These are phyloP conservation scores for Ceriops tagal DNA, from an alignment of 345 rosid genomes.

Conservation along the genomic window DNA sequence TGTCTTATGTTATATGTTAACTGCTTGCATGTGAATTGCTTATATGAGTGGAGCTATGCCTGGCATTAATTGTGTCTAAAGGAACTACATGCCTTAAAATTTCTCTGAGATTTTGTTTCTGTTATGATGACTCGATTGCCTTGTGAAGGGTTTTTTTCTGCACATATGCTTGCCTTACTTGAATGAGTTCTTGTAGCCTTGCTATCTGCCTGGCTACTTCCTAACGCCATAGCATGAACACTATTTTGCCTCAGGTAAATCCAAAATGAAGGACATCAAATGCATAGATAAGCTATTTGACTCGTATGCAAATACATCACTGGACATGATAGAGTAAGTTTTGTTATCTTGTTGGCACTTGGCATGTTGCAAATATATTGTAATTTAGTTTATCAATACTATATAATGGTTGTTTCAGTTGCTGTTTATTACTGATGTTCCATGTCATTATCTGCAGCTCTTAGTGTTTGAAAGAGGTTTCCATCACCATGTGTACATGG, in stretches of 20 bases:
- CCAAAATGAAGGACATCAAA: slow-evolving; percentile 21
- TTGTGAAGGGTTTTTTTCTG: background rate
- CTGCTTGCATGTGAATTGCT: too few species aligned
- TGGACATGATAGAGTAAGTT: slow-evolving; percentile 49
- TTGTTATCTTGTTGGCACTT: background rate
- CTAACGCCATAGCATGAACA: background rate
- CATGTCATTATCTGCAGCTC: background rate
- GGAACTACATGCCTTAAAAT: too few species aligned
- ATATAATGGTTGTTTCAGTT: too few species aligned
- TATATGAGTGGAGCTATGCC: too few species aligned
- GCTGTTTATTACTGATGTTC: background rate
- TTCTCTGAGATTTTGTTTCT: background rate
- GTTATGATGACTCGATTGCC: background rate
- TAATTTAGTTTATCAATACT: background rate
- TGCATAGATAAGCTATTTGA: slow-evolving; percentile 32
- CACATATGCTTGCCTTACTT: background rate
- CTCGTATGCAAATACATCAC: slow-evolving; percentile 36
- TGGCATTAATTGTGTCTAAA: too few species aligned
- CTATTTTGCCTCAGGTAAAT: slow-evolving; percentile 26
- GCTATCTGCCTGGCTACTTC: background rate
- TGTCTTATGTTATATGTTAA: too few species aligned
- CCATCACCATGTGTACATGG: background rate
- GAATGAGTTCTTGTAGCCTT: background rate
- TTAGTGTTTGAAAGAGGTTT: background rate
- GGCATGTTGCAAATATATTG: too few species aligned